Evolutionary conservation across 2,329 filamentous ascomycete genomes (phyloP), one percentile per base, ranked within the genome.

Genomic region (Leptographium lundbergii): DNA sequence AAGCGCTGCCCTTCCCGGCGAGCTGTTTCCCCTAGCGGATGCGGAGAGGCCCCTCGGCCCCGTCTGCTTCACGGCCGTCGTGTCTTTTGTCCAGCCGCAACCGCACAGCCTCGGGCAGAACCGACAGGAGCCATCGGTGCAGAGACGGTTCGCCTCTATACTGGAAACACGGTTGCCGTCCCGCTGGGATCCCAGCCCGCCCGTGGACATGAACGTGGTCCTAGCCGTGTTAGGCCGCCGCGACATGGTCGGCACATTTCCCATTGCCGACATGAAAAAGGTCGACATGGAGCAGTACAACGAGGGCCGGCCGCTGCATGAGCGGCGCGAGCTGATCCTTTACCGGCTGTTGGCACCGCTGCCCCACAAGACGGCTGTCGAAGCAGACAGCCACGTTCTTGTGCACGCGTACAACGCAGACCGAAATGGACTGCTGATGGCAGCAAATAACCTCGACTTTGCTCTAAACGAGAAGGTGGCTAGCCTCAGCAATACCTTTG

Each of bases 351-450:
- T 76, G 1, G 69, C 70, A 55, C 75, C 77, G 0, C 66, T 81
- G 2, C 69, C 74, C 0, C 32, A 22, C n/a, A 53, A 52, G 14
- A 59, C 54, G 0, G 34, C 56, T n/a, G 58, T 58, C 39, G 65
- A 75, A 24, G 66, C 71, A 6, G 77, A 80, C 60, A 69, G 69
- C 10, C 78, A 81, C 63, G 69, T 79, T 9, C 66, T 74, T 1
- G 73, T 72, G 24, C 79, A 81, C 62, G 77, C 78, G 0, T 81
- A 73, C 62, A 76, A 74, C 54, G 75, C 76, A 0, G 79, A 82
- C 61, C 71, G 78, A n/a, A 82, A 81, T 59, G 76, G 78, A 0
- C 66, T 81, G 32, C 69, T 81, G 42, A 79, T 80, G 77, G 65
- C 75, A 6, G 74, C 69, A 4, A 77, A 80, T 62, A 72, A 80